phyloP scores from a whole-genome alignment of 1,284 basidiomycete genomes.

The Ustilago bromivora region DNA sequence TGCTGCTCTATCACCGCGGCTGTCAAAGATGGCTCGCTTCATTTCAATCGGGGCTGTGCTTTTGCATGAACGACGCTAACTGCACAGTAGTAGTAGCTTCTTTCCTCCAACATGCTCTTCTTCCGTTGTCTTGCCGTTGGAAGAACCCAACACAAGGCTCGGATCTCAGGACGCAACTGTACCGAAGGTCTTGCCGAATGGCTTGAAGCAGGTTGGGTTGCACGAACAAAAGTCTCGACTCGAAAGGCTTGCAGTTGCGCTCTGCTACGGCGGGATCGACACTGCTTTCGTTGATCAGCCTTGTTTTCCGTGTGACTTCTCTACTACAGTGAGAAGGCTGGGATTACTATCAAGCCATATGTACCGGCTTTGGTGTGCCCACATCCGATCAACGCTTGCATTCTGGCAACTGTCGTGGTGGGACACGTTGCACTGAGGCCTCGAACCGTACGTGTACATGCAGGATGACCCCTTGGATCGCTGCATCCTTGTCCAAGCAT shows the following conservation, averaged over 20 bases:
- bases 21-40: neutral
- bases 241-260: neutral
- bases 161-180: neutral
- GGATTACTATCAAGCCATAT: too few relatives aligned
- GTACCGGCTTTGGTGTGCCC: too few relatives aligned
- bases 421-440: too few relatives aligned
- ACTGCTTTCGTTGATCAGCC: neutral
- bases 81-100: neutral
- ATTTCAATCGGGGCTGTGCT: constrained; percentile 8
- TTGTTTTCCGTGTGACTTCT: too few relatives aligned
- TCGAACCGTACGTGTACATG: too few relatives aligned
- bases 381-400: too few relatives aligned
- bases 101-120: neutral
- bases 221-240: neutral
- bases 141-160: neutral
- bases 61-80: constrained; percentile 11
- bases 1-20: neutral
- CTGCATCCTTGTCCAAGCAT: too few relatives aligned
- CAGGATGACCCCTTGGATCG: too few relatives aligned
- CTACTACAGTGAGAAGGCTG: too few relatives aligned
- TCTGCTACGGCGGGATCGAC: neutral
- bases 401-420: too few relatives aligned
- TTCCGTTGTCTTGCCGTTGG: neutral
- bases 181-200: neutral
- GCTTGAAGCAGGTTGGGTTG: neutral